phyloP scores from a whole-genome alignment of 345 rosid genomes.

The Rhodamnia rubescens region DNA sequence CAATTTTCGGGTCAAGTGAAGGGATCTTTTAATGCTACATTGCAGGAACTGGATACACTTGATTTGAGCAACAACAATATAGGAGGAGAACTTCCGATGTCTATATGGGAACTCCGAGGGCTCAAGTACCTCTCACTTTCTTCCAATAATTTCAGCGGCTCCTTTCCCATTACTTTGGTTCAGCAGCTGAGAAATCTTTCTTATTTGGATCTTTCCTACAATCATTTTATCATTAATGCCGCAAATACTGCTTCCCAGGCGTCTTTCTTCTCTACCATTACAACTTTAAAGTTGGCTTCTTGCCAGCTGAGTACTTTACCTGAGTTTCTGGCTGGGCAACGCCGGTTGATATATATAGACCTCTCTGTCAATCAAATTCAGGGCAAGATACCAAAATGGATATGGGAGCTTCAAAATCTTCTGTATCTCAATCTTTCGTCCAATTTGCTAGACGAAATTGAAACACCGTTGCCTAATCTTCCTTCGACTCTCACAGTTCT shows the following conservation, averaged over 20 bases:
- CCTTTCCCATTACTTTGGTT: conserved; percentile 8
- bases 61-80: conserved; percentile 30
- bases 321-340: conserved; percentile 10
- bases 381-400: conserved; percentile 34
- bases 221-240: conserved; percentile 1
- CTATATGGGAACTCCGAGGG: background rate
- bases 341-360: background rate
- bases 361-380: conserved; percentile 22
- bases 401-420: conserved; percentile 17
- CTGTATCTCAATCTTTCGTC: background rate
- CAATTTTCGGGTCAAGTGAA: conserved; percentile 14
- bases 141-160: conserved; percentile 34
- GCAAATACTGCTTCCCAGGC: background rate
- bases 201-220: conserved; percentile 31
- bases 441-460: background rate
- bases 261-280: background rate
- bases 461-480: background rate
- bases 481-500: background rate
- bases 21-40: conserved; percentile 4
- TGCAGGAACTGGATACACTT: background rate
- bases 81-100: conserved; percentile 12
- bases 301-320: conserved; percentile 27
- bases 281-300: conserved; percentile 19
- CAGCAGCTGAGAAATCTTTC: conserved; percentile 13
- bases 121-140: conserved; percentile 18